Conservation (phyloP, 192 early-diverging fungal species). For the Podila epicladia region DNA sequence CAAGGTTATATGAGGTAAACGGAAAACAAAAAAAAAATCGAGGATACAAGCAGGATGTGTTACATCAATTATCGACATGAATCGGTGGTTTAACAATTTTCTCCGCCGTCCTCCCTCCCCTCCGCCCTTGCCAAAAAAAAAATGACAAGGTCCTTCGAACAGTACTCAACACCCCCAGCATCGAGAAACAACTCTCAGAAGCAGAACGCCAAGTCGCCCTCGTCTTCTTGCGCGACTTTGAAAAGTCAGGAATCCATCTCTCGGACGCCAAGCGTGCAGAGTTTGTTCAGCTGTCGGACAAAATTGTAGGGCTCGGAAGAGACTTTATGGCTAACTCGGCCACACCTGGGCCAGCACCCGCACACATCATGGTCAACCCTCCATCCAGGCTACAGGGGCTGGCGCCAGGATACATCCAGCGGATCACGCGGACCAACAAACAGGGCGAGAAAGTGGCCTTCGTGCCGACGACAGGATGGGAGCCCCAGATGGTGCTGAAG, state of each 20-base stretch:
- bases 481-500: constrained; percentile 72
- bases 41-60: neutral
- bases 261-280: constrained; percentile 65
- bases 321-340: constrained; percentile 68
- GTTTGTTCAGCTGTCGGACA: constrained; percentile 87
- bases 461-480: constrained; percentile 66
- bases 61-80: neutral
- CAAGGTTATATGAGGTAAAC: constrained; percentile 77
- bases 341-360: constrained; percentile 36
- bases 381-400: constrained; percentile 54
- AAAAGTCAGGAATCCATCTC: constrained; percentile 95
- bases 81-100: no score
- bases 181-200: constrained; percentile 62
- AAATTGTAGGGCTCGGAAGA: constrained; percentile 80
- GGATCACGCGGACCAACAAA: constrained; percentile 35
- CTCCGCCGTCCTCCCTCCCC: neutral
- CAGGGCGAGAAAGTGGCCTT: constrained; percentile 54
- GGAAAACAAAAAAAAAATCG: neutral
- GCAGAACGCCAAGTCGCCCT: constrained; percentile 82
- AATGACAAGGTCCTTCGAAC: constrained; percentile 66
- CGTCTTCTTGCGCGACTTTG: constrained; percentile 91
- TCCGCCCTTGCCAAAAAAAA: no score
- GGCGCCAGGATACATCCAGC: constrained; percentile 39
- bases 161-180: constrained; percentile 68
- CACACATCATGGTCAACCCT: constrained; percentile 49